Conservation (phyloP, 2,329 filamentous ascomycete genomes). For the Xylariaceae sp. region DNA sequence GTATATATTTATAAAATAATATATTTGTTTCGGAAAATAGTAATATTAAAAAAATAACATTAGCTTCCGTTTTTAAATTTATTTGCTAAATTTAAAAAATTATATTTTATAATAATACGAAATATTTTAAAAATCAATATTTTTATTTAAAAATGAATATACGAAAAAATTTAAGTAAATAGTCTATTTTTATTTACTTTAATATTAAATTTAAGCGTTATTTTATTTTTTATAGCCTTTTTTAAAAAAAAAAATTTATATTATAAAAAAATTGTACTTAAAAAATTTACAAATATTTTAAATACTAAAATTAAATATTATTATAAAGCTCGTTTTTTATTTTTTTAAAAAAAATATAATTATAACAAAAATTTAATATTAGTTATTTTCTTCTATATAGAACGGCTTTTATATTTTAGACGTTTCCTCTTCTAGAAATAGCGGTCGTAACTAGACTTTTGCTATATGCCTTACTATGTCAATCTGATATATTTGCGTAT, state of each 20-base stretch:
- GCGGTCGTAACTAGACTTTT: too few relatives aligned
- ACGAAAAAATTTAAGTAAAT: background rate
- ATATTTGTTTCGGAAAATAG: background rate
- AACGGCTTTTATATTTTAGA: background rate
- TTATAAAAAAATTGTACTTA: too few relatives aligned
- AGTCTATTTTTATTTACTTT: background rate
- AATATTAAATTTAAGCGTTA: background rate
- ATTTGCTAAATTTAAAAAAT: background rate
- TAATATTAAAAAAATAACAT: too few relatives aligned
- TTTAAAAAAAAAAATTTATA: background rate
- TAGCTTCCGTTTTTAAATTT: too few relatives aligned
- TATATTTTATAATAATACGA: background rate
- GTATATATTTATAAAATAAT: background rate
- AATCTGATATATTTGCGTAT: background rate
- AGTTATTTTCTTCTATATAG: background rate
- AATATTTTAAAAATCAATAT: background rate
- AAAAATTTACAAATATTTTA: too few relatives aligned
- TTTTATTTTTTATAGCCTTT: background rate
- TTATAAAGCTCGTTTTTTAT: too few relatives aligned
- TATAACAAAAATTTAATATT: background rate
- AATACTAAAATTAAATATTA: too few relatives aligned
- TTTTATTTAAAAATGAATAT: background rate
- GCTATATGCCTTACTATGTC: too few relatives aligned
- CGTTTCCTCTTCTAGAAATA: too few relatives aligned
- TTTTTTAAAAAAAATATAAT: background rate